A percentile compares a stretch with the other conserved stretches of the same genome.
These are phyloP conservation scores for Rhizopogon vulgaris DNA, from an alignment of 768 basidiomycete species.

Conservation along the genomic window DNA sequence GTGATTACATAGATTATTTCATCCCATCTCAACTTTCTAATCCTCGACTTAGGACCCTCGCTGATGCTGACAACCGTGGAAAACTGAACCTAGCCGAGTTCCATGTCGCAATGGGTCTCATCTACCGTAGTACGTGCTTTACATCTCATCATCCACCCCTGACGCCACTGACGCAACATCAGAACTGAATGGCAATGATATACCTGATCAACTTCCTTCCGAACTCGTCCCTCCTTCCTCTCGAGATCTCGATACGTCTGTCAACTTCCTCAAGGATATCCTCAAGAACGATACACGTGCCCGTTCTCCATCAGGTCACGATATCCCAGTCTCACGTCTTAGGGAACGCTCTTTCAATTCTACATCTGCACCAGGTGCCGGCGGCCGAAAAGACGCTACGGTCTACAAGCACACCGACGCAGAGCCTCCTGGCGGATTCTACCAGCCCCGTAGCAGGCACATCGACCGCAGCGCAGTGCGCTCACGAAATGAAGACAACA, in stretches of 20 bases:
- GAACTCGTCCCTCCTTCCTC: slow-evolving; percentile 93
- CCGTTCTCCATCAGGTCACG: slow-evolving; percentile 49
- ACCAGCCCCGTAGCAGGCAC: slow-evolving; percentile 78
- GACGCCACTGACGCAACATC: background rate
- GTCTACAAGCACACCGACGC: slow-evolving; percentile 81
- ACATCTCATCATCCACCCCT: background rate
- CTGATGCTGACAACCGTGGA: slow-evolving; percentile 90
- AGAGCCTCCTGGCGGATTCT: slow-evolving; percentile 56
- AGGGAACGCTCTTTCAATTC: slow-evolving; percentile 70
- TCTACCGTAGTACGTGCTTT: slow-evolving; percentile 78
- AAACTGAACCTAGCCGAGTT: slow-evolving; percentile 95
- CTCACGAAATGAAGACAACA: slow-evolving; percentile 61
- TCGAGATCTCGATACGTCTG: slow-evolving; percentile 81
- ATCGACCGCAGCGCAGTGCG: slow-evolving; percentile 81
- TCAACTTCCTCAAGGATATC: slow-evolving; percentile 82
- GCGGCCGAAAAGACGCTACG: slow-evolving; percentile 77
- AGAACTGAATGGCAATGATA: slow-evolving; percentile 90
- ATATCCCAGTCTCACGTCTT: slow-evolving; percentile 51
- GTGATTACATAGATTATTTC: slow-evolving; percentile 38
- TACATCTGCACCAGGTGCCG: slow-evolving; percentile 44
- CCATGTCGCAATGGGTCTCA: slow-evolving; percentile 97
- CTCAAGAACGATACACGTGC: slow-evolving; percentile 82
- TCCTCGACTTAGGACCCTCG: slow-evolving; percentile 62
- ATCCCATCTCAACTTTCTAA: background rate
- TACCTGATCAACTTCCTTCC: slow-evolving; percentile 80